These are phyloP conservation scores for Aspergillus brasiliensis DNA, from an alignment of 2,329 filamentous ascomycete genomes.

Conservation along the genomic window DNA sequence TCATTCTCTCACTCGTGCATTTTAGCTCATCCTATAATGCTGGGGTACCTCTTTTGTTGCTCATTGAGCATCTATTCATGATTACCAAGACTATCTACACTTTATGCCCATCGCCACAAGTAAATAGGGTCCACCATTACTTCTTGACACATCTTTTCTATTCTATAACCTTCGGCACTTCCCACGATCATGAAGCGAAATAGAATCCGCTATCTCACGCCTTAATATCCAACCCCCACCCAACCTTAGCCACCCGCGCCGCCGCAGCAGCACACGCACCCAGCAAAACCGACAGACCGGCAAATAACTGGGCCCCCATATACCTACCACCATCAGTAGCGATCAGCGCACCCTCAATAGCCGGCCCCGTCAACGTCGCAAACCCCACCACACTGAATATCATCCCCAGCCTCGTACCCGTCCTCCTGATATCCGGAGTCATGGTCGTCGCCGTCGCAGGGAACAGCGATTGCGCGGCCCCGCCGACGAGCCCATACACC, in stretches of 20 bases:
- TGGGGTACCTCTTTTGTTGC: no score
- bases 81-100: no score
- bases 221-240: neutral
- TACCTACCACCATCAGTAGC: constrained; percentile 8
- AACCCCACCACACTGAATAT: constrained; percentile 15
- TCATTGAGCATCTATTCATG: no score
- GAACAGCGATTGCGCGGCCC: constrained; percentile 16
- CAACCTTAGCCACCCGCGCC: constrained; percentile 13
- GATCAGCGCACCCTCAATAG: constrained; percentile 18
- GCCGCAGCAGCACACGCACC: constrained; percentile 3
- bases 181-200: no score
- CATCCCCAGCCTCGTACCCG: constrained; percentile 19
- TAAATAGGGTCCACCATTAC: no score
- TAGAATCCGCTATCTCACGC: no score
- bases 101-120: no score
- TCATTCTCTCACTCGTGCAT: neutral
- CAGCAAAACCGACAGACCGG: constrained; percentile 2
- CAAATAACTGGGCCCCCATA: constrained; percentile 15
- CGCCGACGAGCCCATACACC: constrained; percentile 37
- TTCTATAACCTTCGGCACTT: no score
- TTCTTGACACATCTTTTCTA: no score
- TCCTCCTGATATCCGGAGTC: constrained; percentile 9
- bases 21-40: no score
- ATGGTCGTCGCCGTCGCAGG: constrained; percentile 10
- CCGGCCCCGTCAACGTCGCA: constrained; percentile 17